Base-by-base conservation (phyloP, 75 land plant genomes). In the Cunninghamia lanceolata region DNA sequence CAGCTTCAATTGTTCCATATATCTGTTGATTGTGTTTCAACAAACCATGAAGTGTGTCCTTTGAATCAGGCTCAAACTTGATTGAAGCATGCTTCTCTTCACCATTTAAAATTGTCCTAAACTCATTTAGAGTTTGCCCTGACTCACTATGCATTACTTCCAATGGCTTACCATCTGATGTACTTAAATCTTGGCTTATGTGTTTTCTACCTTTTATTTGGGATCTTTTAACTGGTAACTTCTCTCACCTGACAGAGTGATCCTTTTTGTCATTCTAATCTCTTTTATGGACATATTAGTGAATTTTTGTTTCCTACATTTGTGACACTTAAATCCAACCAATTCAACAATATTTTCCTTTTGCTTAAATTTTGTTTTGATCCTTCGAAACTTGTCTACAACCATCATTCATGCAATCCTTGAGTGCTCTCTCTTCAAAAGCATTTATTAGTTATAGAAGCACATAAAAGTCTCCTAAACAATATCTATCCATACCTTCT, bases 361-460 rank as follows among this genome's bases (percentile, higher is more conserved):
- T 92, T 45, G 84, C 19, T 83, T 80, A n/a, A n/a, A n/a, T 91
- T 53, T 74, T 91, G 38, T 40, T 88, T 63, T 84, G 91, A 21
- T 87, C 47, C 73, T 83, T 43, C 82, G n/a, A 79, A 42, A 43
- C 46, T 79, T 79, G 47, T 25, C 28, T 79, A 79, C 11, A 79
- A 10, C 47, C 82, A 9, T 42, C 28, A 3, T 75, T 81, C 14
- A 16, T 47, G 38, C 68, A 13, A 10, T 32, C 88, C 52, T 83
- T 45, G 4, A 45, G 85, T n/a, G 36, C 70, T 56, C 88, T 91
- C 75, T 91, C 93, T 82, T 96, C 99, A 88, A 90, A 98, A 34
- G 91, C 93, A 83, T 93, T 93, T 28, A 96, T 85, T 87, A 96
- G 85, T 85, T 90, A 95, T n/a, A 97, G 87, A 82, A 96, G 98